A percentile compares a stretch with the other conserved stretches of the same genome.
Evolutionary conservation across 371 early-diverging fungal species (phyloP).

Genomic region (Mortierella sp.): DNA sequence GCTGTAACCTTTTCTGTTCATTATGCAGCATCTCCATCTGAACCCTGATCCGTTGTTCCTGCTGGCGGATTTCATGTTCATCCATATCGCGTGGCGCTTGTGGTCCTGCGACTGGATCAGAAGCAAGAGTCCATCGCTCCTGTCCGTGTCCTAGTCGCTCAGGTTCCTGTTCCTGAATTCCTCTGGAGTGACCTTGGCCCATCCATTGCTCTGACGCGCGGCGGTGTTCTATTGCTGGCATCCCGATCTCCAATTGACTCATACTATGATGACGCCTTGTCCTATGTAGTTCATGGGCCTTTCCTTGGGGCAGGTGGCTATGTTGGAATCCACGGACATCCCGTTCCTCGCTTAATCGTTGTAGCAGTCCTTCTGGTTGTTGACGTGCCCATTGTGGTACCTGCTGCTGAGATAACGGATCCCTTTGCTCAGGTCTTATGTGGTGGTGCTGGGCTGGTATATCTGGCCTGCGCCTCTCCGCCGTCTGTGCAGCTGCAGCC

Average conservation of each 20-base stretch:
- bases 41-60: not conserved
- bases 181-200: too few species aligned
- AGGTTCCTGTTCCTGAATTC: too few species aligned
- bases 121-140: too few species aligned
- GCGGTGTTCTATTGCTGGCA: too few species aligned
- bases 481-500: too few species aligned
- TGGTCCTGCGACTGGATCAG: too few species aligned
- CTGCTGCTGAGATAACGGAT: not conserved
- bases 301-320: not conserved
- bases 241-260: not conserved
- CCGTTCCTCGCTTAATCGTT: too few species aligned
- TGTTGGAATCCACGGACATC: too few species aligned
- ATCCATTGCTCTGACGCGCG: too few species aligned
- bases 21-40: slow-evolving; percentile 6
- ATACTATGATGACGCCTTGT: not conserved
- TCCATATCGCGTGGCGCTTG: too few species aligned
- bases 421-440: not conserved
- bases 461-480: too few species aligned
- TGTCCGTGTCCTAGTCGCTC: too few species aligned
- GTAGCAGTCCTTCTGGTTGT: not conserved
- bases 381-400: not conserved
- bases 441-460: not conserved
- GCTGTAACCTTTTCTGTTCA: not conserved
- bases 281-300: not conserved
- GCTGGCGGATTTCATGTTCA: not conserved